These are phyloP conservation scores for Cyberlindnera galapagoensis DNA, from an alignment of 805 yeast species.

Conservation along the genomic window DNA sequence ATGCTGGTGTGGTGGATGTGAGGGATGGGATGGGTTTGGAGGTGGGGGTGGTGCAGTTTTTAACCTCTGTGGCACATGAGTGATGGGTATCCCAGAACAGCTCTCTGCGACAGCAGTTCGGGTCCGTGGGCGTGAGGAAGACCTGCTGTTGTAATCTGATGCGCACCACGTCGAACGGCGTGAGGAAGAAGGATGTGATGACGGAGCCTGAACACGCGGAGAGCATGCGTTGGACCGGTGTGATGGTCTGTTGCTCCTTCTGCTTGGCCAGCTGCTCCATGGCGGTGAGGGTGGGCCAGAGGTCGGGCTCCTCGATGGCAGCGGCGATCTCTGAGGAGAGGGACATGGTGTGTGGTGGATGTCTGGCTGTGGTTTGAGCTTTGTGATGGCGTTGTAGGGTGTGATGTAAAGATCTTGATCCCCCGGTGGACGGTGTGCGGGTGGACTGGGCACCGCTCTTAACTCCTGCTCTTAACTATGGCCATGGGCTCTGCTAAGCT, in stretches of 20 bases:
- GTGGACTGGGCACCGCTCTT: too few relatives aligned
- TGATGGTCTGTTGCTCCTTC: slow-evolving; percentile 30
- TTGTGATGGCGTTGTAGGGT: background rate
- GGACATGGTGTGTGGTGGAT: slow-evolving; percentile 6
- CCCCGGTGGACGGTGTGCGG: too few relatives aligned
- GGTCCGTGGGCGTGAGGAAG: slow-evolving; percentile 40
- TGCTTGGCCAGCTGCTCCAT: too few relatives aligned
- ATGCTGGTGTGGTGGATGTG: slow-evolving; percentile 23
- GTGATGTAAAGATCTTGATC: too few relatives aligned
- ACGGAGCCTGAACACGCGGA: slow-evolving; percentile 76
- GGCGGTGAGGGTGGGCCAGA: slow-evolving; percentile 6
- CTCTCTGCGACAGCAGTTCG: slow-evolving; percentile 30
- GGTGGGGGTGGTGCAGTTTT: slow-evolving; percentile 5
- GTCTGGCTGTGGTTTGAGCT: too few relatives aligned
- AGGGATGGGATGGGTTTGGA: too few relatives aligned
- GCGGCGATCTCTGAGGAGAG: slow-evolving; percentile 19
- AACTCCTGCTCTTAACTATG: too few relatives aligned
- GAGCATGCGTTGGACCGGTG: slow-evolving; percentile 58
- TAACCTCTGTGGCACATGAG: slow-evolving; percentile 3
- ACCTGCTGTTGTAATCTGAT: slow-evolving; percentile 76
- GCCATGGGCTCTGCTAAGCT: too few relatives aligned
- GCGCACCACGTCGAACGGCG: slow-evolving; percentile 78
- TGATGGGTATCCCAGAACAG: slow-evolving; percentile 29
- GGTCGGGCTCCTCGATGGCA: slow-evolving; percentile 16
- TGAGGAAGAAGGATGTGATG: slow-evolving; percentile 63